Percentiles rank a stretch among this genome's conserved stretches.
phyloP scores from a whole-genome alignment of 805 yeast genomes.

The Middelhovenomyces tepae region DNA sequence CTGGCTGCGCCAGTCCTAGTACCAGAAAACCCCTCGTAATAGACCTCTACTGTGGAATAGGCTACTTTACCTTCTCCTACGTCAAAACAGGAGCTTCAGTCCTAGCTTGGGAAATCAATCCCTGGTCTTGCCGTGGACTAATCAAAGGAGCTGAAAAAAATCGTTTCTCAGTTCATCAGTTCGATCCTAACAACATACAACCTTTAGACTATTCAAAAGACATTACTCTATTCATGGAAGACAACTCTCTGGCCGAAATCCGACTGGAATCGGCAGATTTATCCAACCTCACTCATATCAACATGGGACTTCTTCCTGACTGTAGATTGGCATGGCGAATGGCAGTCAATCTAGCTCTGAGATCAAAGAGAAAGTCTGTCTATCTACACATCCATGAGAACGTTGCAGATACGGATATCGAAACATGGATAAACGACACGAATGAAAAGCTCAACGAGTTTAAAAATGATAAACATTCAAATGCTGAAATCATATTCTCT shows the following conservation, averaged over 20 bases:
- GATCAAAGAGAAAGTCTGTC: constrained; percentile 1
- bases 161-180: constrained; percentile 26
- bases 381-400: constrained; percentile 67
- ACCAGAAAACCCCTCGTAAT: constrained; percentile 34
- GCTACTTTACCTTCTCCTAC: constrained; percentile 71
- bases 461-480: neutral
- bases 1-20: neutral
- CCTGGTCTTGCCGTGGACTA: constrained; percentile 75
- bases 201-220: constrained; percentile 9
- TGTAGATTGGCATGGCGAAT: constrained; percentile 55
- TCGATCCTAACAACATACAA: neutral
- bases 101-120: constrained; percentile 76
- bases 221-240: constrained; percentile 44
- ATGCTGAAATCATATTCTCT: constrained; percentile 14
- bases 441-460: constrained; percentile 4
- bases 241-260: constrained; percentile 45
- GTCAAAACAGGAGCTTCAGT: constrained; percentile 38
- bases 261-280: constrained; percentile 12
- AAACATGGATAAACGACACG: constrained; percentile 23
- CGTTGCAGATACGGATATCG: constrained; percentile 39
- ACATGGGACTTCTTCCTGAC: constrained; percentile 71
- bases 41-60: constrained; percentile 79
- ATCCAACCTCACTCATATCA: constrained; percentile 46
- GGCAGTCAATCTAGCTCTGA: constrained; percentile 25
- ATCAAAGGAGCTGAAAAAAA: constrained; percentile 44